Evolutionary conservation across 768 basidiomycete genomes (phyloP).

Genomic region (Boletus vermiculosoides): DNA sequence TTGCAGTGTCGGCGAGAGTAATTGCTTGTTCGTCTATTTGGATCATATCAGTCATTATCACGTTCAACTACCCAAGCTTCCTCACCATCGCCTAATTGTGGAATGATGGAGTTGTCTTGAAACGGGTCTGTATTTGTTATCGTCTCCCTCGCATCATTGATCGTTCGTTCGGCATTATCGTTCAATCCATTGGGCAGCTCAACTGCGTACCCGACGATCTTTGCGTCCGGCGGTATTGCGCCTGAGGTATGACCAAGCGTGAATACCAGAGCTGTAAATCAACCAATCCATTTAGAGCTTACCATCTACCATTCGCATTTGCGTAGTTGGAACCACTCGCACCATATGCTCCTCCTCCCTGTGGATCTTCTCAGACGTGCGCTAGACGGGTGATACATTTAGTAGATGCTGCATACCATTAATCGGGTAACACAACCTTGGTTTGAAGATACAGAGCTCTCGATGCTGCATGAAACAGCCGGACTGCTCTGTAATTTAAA

Average conservation of each 20-base stretch:
- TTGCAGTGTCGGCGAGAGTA: background rate
- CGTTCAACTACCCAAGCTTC: too few relatives aligned
- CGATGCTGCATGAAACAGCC: background rate
- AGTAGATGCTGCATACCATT: background rate
- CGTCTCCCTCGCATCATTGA: background rate
- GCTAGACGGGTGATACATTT: background rate
- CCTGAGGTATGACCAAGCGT: background rate
- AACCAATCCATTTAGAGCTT: background rate
- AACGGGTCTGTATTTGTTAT: conserved; percentile 1
- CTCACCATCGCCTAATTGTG: conserved; percentile 4
- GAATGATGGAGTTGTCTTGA: background rate
- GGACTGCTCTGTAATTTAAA: background rate
- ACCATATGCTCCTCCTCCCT: background rate
- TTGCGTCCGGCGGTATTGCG: background rate
- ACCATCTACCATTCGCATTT: background rate
- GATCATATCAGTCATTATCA: background rate
- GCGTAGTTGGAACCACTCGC: conserved; percentile 1
- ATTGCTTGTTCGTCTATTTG: background rate
- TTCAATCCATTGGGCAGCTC: background rate
- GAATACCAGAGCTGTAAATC: background rate
- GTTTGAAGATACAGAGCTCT: background rate
- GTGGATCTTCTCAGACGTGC: conserved; percentile 10
- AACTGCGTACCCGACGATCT: background rate
- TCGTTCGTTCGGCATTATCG: background rate
- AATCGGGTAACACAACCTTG: background rate